Base-by-base conservation (phyloP, 331 rosid species). In the Quercus lobata region DNA sequence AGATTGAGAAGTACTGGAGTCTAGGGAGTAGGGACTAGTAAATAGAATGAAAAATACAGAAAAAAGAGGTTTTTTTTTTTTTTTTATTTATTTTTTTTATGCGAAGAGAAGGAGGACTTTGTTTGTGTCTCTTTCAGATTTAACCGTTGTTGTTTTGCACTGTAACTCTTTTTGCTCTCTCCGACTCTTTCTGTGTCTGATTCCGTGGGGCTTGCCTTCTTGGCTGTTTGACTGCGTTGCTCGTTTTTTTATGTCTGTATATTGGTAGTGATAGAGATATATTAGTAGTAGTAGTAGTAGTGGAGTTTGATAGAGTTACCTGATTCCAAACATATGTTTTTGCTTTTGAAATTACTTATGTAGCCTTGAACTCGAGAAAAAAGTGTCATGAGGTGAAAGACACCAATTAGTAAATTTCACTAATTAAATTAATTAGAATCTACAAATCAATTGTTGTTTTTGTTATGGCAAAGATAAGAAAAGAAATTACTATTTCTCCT, bases 1-100 rank as follows among this genome's bases (percentile, higher is more conserved):
- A 18, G 81, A 49, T 75, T 75, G 77, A 78, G 79, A 55, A 78
- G 82, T 81, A 41, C 12, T 41, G 46, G 76, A 27, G 29, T 27
- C 3, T 27, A 81, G 85, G 76, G 58, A 85, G 79, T 41, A 41
- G 11, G 46, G 46, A 2, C 46, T 41, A 8, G 46, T 0, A 7
- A 35, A 7, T 35, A 35, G 44, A 7, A 7, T 12, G 30, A 22
- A 16, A 4, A 60, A 27, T 10, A 54, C n/a, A 29, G 71, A 35
- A 35, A 35, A 35, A 35, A 35, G 9, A 35, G 9, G 9, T 6
- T 6, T 6, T 34, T 6, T 0, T 34, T 34, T 34, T 34, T 34
- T 34, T 5, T 5, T 6, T 35, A 6, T 34, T 5, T 0, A 5
- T 34, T 34, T 34, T 34, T 34, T 5, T 5, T 6, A 2, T 22